Evolutionary conservation across 75 land plant genomes (phyloP).

Genomic region (Chamaecyparis obtusa): DNA sequence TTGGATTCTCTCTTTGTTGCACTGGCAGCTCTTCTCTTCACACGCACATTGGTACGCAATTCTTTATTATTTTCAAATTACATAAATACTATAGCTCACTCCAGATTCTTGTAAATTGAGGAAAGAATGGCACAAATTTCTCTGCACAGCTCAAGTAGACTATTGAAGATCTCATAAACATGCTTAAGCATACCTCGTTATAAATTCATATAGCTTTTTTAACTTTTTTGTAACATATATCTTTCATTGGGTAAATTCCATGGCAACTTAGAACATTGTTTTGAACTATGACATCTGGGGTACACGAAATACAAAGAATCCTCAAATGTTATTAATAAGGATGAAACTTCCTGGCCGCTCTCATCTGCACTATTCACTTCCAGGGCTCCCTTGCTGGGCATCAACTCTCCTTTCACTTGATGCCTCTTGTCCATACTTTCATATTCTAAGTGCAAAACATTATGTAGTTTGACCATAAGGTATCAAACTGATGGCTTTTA

Average conservation of each 20-base stretch:
- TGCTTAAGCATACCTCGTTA: too few species aligned
- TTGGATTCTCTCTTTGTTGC: too few species aligned
- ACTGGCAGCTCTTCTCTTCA: too few species aligned
- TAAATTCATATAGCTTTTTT: not conserved
- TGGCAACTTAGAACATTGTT: not conserved
- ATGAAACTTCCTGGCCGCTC: slow-evolving; percentile 86
- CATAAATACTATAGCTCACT: not conserved
- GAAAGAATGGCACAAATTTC: too few species aligned
- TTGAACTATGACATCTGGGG: not conserved
- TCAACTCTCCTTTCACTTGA: too few species aligned
- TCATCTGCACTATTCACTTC: slow-evolving; percentile 72
- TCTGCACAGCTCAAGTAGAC: not conserved
- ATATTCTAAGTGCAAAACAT: too few species aligned
- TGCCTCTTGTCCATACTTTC: too few species aligned
- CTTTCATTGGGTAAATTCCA: not conserved
- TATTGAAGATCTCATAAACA: not conserved
- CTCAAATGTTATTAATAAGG: slow-evolving; percentile 53
- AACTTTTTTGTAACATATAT: not conserved
- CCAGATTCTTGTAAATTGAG: not conserved
- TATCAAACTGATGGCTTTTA: too few species aligned
- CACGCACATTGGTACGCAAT: too few species aligned
- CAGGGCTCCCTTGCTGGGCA: too few species aligned
- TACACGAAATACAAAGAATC: not conserved
- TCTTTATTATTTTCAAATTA: too few species aligned
- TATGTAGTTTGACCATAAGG: too few species aligned